Evolutionary conservation across 345 rosid genomes (phyloP).

Genomic region (Euphorbia tirucalli): DNA sequence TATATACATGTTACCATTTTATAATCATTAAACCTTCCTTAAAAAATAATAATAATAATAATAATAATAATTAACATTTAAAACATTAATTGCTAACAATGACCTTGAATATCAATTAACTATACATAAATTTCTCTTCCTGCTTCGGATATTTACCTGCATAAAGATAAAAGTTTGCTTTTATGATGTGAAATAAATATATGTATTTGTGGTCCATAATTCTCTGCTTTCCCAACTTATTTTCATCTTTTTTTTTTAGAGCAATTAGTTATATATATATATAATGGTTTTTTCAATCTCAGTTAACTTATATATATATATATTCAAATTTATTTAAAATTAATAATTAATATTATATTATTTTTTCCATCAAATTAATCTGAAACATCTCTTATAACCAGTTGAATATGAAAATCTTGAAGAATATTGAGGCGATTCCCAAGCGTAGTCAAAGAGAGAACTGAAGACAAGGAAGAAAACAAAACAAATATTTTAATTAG

Average conservation of each 20-base stretch:
- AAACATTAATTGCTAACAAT: too few species aligned
- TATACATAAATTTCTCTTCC: background rate
- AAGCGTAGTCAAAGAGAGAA: background rate
- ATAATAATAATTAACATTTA: too few species aligned
- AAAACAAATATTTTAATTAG: background rate
- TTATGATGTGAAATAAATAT: background rate
- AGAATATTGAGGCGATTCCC: too few species aligned
- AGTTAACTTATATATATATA: too few species aligned
- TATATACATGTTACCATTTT: too few species aligned
- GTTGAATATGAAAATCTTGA: background rate
- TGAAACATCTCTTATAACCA: background rate
- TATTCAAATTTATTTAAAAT: too few species aligned
- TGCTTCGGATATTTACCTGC: background rate
- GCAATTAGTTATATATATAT: background rate
- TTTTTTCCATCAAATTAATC: background rate
- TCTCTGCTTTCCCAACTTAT: background rate
- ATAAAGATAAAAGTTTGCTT: background rate
- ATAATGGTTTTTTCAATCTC: background rate
- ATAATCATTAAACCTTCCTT: too few species aligned
- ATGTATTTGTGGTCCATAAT: slow-evolving; percentile 10
- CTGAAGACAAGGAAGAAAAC: background rate
- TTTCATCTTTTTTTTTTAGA: background rate
- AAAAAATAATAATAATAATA: too few species aligned
- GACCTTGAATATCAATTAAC: too few species aligned
- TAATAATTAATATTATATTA: too few species aligned